Evolutionary conservation across 2,329 filamentous ascomycete species (phyloP), one percentile per base, ranked within the genome.

Genomic region (Diaporthe capsici): DNA sequence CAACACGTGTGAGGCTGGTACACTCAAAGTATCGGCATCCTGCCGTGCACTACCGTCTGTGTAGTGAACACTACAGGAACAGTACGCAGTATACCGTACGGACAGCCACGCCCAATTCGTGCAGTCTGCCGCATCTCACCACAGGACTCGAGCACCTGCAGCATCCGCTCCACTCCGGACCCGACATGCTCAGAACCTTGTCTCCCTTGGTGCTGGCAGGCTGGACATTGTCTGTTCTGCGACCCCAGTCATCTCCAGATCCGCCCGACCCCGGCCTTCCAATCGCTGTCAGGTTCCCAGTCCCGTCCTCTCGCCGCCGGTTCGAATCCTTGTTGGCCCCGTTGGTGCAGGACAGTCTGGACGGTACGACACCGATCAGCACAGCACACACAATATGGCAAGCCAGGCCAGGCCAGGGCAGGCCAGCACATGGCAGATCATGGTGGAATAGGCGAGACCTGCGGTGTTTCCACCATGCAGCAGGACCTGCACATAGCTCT

Each of bases 71-170:
- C n/a, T 53, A 37, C 55, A 58, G 55, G 57, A 39, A 60, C 58
- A 42, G 22, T 42, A 65, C 60, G 17, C 63, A 67, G 63, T 10
- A 51, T 20, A 39, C 22, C 7, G 44, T 25, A 53, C 31, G 65
- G 34, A 42, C 22, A 68, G 34, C 20, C 31, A 37, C 65, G 49
- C 65, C 65, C 9, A 68, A 53, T 53, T 28, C 47, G 65, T 68
- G 65, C 65, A 37, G 65, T 68, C 47, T 68, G 65, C 65, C 65
- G 65, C 65, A 53, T 70, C 65, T 55, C 65, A 70, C 49, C 65
- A 70, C 65, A 55, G 65, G 34, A 70, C 65, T 53, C 65, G 49
- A 68, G 31, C 65, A 53, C 65, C 65, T 68, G 65, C 65, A 68
- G 65, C 31, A 39, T 20, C 65, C 65, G 49, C 47, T 70, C 65